Evolutionary conservation across 805 yeast genomes (phyloP).

Genomic region (Lipomyces chichibuensis): DNA sequence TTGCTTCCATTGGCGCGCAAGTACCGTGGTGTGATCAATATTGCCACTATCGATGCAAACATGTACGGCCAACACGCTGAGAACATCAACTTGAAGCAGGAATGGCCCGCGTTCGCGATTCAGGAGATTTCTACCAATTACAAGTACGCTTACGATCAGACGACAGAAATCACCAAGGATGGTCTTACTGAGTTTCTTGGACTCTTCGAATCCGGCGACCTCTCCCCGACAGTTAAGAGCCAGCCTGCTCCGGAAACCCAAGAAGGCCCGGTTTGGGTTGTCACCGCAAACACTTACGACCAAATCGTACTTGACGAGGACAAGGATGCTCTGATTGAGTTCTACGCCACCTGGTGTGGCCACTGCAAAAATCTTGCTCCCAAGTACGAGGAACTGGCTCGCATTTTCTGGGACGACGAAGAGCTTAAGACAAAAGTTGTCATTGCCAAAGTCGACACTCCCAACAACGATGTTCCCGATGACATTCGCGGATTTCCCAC

Average conservation of each 20-base stretch:
- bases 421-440: constrained; percentile 58
- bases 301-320: constrained; percentile 63
- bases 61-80: constrained; percentile 84
- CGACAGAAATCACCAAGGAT: constrained; percentile 52
- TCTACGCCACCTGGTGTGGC: constrained; percentile 90
- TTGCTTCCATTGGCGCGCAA: constrained; percentile 69
- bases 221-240: constrained; percentile 75
- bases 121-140: constrained; percentile 70
- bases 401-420: constrained; percentile 57
- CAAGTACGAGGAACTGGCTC: constrained; percentile 83
- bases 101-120: constrained; percentile 87
- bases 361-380: constrained; percentile 94
- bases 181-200: constrained; percentile 65
- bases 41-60: constrained; percentile 85
- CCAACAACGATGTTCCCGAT: constrained; percentile 83
- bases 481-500: constrained; percentile 89
- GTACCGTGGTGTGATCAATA: constrained; percentile 77
- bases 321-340: constrained; percentile 76
- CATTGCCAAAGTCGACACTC: constrained; percentile 87
- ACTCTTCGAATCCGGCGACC: constrained; percentile 63
- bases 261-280: constrained; percentile 67
- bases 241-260: constrained; percentile 85
- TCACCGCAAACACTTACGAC: constrained; percentile 83
- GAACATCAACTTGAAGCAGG: constrained; percentile 78
- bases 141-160: constrained; percentile 79